Evolutionary conservation across 176 grass and related monocot genomes (phyloP).

Genomic region (Carex parvula): DNA sequence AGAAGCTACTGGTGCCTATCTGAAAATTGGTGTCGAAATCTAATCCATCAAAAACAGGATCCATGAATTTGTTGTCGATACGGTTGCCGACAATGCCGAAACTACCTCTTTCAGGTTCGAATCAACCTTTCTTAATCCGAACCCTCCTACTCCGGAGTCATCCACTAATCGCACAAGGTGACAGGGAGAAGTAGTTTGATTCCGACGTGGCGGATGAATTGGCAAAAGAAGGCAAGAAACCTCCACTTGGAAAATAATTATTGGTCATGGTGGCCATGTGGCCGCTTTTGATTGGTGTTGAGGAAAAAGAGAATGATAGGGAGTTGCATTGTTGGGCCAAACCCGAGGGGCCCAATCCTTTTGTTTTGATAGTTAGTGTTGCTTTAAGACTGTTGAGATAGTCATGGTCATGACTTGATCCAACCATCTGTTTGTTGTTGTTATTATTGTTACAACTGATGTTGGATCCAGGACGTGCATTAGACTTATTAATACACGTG

Average conservation of each 20-base stretch:
- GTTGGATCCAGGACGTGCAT: neutral
- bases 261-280: neutral
- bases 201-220: slow-evolving; percentile 48
- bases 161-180: slow-evolving; percentile 23
- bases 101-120: slow-evolving; percentile 44
- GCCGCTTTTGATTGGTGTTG: slow-evolving; percentile 21
- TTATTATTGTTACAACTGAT: neutral
- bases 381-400: slow-evolving; percentile 47
- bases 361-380: slow-evolving; percentile 43
- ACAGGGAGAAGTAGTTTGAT: slow-evolving; percentile 31
- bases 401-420: slow-evolving; percentile 18
- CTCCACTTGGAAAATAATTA: neutral
- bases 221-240: slow-evolving; percentile 34
- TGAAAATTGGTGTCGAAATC: slow-evolving; percentile 35
- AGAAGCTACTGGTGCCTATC: slow-evolving; percentile 15
- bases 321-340: neutral
- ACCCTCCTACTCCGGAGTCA: slow-evolving; percentile 5
- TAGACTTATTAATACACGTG: slow-evolving; percentile 43
- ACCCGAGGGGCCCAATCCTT: neutral
- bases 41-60: slow-evolving; percentile 32
- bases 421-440: neutral
- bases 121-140: slow-evolving; percentile 16
- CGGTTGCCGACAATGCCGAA: slow-evolving; percentile 27
- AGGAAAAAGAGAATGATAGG: slow-evolving; percentile 36
- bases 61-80: slow-evolving; percentile 9